Base-by-base conservation (phyloP, 495 filamentous ascomycete species). In the Hyphodiscus hymeniophilus region DNA sequence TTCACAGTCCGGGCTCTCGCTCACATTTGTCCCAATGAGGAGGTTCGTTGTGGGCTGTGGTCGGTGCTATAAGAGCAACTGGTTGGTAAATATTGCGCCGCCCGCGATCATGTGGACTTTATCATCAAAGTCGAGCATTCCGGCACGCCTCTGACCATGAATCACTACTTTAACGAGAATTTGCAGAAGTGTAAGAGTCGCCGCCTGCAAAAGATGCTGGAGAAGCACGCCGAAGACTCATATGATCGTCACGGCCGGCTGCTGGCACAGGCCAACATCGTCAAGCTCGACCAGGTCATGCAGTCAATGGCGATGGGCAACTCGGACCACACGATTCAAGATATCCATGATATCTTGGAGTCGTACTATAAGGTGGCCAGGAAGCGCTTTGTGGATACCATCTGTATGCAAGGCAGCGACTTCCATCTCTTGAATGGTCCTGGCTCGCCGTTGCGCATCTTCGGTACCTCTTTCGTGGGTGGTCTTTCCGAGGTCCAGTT, bases 341-440 rank as follows among this genome's bases (percentile, higher is more conserved):
- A 55, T 16, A 47, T 55, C 42, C 52, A 55, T 51, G 52, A 55
- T 38, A 55, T 55, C 36, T 36, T 55, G 5, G 15, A 55, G 10
- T n/a, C 52, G 30, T 55, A 55, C 43, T 55, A 55, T 38, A 42
- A 22, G n/a, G 17, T 55, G 8, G 52, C 52, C 32, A 23, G 22
- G 24, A 22, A 55, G 16, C 47, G 52, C 12, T 51, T 21, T 33
- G 35, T 55, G 39, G 52, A 55, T 26, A 46, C 30, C 40, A 34
- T 55, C 40, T 55, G 30, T 32, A 20, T 32, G 18, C 52, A 32
- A 20, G 66, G 51, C 0, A 48, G 67, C 7, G 59, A 65, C 26
- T 49, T 69, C 38, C 56, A 48, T 42, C 54, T 70, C 10, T 60
- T 70, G 1, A 30, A 48, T n/a, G 56, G 58, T 0, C 23, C 52